Base-by-base conservation (phyloP, 352 stramenopile genomes). In the Phytophthora europaea region DNA sequence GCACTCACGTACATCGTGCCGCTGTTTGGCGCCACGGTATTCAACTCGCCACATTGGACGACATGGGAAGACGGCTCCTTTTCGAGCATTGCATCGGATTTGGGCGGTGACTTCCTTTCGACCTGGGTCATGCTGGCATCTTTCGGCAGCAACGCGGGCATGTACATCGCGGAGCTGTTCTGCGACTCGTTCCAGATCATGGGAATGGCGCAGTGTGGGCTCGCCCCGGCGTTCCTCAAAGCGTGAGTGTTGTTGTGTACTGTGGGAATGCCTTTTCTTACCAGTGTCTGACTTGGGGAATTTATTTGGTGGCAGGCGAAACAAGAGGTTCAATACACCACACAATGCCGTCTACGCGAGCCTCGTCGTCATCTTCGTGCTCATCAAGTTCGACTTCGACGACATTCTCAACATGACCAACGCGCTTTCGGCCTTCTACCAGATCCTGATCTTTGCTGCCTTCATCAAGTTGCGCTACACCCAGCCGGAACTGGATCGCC, bases 131-230 rank as follows among this genome's bases (percentile, higher is more conserved):
- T 98, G 18, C 76, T 98, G 40, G 88, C 94, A 20, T 90, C 93
- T 3, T 92, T 94, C 52, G 88, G 95, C 47, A 93, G 83, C 54
- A 98, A 98, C 70, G 81, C 98, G 36, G 95, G 91, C 20, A 85
- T 98, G 70, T 99, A 98, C 76, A 89, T 97, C 74, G 89, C 94
- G 6, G 95, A 99, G 77, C 92, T 99, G 55, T 97, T 89, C n/a
- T 85, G 82, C 7, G 96, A 98, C 80, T 88, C 94, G 33, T 98
- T 94, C 66, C 92, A 98, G 76, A 71, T 98, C 23, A 73, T 82
- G 31, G 83, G 80, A 28, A 90, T 93, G 86, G 82, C 93, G 6
- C 88, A 98, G 67, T 85, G 89, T 38, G 95, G 94, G 4, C 86
- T 98, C 36, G 74, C 97, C 12, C 94, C 94, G 10, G 84, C 85